Base-by-base conservation (phyloP, 228 moss, liverwort and hornwort species). In the Sphagnum magellanicum region DNA sequence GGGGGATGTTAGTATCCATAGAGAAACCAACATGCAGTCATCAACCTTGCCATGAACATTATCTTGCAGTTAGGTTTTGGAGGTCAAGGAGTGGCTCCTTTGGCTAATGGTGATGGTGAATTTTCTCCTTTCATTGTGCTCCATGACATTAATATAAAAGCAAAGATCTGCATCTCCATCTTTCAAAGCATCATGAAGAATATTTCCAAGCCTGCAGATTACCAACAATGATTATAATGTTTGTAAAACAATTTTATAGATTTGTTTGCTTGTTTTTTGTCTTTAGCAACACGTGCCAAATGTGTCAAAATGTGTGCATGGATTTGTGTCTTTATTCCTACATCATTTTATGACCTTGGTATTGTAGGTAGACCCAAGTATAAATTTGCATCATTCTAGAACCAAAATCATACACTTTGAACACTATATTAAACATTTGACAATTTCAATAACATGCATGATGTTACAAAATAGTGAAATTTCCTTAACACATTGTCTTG, bases 341-440 rank as follows among this genome's bases (percentile, higher is more conserved):
- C 32, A 32, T 32, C 32, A 32, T 32, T 32, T 1, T 32, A 32
- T 32, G 32, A 0, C 32, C 1, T 32, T 32, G 32, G 32, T 67
- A 32, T 57, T 79, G 65, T 79, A 93, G 89, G 93, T 61, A 88
- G 90, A 74, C 85, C 91, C 16, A 93, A 89, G 74, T 93, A 93
- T 76, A 91, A 89, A 71, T 93, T 93, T 75, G 91, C 93, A 11
- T 93, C 91, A 32, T 93, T 87, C 64, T 91, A 88, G 93, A 89
- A 93, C 71, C 81, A 89, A 71, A 93, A 93, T 74, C 91, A 93
- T 74, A 74, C 81, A 6, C 79, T 80, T 51, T 77, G 91, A 81
- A 80, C 85, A 15, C 77, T 93, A 69, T 68, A 77, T 46, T 81
- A 83, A 48, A 77, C 81, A 52, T 76, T 85, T 69, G 76, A 73